Evolutionary conservation across 176 grass and related monocot genomes (phyloP).

Genomic region (Tillandsia leiboldiana): DNA sequence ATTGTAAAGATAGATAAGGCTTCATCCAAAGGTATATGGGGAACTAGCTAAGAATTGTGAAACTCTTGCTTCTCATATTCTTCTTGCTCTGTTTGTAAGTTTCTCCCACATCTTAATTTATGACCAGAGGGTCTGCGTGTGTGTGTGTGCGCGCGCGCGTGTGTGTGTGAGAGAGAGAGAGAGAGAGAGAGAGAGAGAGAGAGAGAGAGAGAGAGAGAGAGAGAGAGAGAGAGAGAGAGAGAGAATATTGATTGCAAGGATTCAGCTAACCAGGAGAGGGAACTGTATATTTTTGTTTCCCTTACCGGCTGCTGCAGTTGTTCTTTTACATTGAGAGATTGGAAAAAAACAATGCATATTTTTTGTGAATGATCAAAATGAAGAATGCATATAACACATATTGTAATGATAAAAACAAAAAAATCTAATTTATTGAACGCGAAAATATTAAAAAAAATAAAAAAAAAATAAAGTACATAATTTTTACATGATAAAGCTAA

Average conservation of each 20-base stretch:
- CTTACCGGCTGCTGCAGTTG: slow-evolving; percentile 18
- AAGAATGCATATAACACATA: too few species aligned
- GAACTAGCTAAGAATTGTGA: slow-evolving; percentile 11
- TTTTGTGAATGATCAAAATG: too few species aligned
- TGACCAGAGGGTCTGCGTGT: background rate
- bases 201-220: background rate
- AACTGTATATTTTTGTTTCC: slow-evolving; percentile 28
- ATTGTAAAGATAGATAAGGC: slow-evolving; percentile 48
- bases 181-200: too few species aligned
- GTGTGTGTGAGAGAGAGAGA: slow-evolving; percentile 23
- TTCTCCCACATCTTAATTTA: background rate
- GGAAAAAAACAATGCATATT: too few species aligned
- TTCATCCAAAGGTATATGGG: slow-evolving; percentile 52
- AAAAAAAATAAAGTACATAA: too few species aligned
- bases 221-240: background rate
- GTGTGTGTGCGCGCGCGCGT: background rate
- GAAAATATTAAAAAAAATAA: too few species aligned
- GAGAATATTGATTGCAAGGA: slow-evolving; percentile 5
- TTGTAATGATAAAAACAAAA: too few species aligned
- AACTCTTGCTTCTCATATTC: background rate
- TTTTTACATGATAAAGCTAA: too few species aligned
- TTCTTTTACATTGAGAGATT: background rate
- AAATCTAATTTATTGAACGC: too few species aligned
- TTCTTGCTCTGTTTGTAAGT: background rate
- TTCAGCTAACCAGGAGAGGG: slow-evolving; percentile 13